phyloP scores from a whole-genome alignment of 73 alveolate species.

The Paramecium primaurelia region DNA sequence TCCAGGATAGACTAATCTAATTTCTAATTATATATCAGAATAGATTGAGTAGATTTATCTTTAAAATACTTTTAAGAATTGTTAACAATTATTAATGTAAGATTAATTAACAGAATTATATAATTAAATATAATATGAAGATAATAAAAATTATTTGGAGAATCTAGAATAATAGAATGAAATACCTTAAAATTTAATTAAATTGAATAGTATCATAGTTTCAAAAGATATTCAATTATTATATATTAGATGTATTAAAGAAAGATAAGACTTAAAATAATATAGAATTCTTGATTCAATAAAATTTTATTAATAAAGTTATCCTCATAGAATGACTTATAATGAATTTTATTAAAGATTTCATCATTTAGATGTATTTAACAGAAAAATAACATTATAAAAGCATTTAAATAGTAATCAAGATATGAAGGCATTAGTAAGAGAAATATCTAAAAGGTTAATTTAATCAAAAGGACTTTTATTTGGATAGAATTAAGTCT shows the following conservation, averaged over 20 bases:
- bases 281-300: neutral
- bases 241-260: neutral
- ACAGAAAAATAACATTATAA: neutral
- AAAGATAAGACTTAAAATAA: neutral
- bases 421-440: constrained; percentile 19
- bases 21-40: neutral
- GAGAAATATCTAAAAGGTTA: neutral
- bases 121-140: neutral
- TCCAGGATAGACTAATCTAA: neutral
- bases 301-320: neutral
- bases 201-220: neutral
- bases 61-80: neutral
- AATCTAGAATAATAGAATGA: neutral
- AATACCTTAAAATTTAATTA: neutral
- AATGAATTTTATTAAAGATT: constrained; percentile 12
- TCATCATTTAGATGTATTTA: constrained; percentile 9
- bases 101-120: neutral
- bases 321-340: neutral
- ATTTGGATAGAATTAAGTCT: neutral
- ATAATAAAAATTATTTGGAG: neutral
- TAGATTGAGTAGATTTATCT: neutral
- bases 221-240: neutral
- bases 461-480: neutral
- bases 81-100: neutral
- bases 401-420: neutral